Evolutionary conservation across 805 yeast genomes (phyloP).

Genomic region (Saccharomycopsis olivae): DNA sequence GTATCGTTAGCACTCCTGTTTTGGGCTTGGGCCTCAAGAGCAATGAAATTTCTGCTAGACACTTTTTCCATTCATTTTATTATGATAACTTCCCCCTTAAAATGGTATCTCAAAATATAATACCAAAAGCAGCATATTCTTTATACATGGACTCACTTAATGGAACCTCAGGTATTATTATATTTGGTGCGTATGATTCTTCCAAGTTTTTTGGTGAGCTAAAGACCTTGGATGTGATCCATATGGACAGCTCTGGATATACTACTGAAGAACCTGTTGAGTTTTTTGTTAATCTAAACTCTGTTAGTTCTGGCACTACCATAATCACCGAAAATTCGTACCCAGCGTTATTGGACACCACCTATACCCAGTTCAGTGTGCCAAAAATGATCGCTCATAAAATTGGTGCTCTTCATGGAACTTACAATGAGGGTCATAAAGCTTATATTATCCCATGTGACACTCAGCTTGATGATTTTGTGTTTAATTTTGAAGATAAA

Average conservation of each 20-base stretch:
- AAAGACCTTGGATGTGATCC: conserved; percentile 24
- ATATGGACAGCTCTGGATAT: conserved; percentile 20
- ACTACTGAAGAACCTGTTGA: conserved; percentile 25
- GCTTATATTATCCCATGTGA: conserved; percentile 5
- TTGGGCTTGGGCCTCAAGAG: conserved; percentile 64
- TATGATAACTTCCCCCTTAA: conserved; percentile 24
- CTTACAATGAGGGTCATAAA: neutral
- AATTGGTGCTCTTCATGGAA: neutral
- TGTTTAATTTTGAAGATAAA: neutral
- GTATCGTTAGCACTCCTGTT: conserved; percentile 37
- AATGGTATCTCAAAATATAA: conserved; percentile 31
- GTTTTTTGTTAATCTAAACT: conserved; percentile 16
- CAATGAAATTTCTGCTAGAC: conserved; percentile 32
- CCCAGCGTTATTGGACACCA: conserved; percentile 36
- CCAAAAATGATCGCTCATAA: conserved; percentile 2
- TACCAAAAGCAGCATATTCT: conserved; percentile 34
- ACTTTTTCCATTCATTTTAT: conserved; percentile 19
- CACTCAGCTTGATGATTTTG: neutral
- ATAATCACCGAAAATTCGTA: conserved; percentile 21
- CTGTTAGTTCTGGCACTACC: conserved; percentile 5
- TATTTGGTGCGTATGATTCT: conserved; percentile 36
- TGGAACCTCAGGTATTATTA: conserved; percentile 27
- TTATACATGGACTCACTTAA: conserved; percentile 30
- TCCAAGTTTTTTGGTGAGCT: conserved; percentile 30
- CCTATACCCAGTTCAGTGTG: conserved; percentile 32